Evolutionary conservation across 2,329 filamentous ascomycete species (phyloP), one percentile per base, ranked within the genome.

Genomic region (Penicillium vulpinum): DNA sequence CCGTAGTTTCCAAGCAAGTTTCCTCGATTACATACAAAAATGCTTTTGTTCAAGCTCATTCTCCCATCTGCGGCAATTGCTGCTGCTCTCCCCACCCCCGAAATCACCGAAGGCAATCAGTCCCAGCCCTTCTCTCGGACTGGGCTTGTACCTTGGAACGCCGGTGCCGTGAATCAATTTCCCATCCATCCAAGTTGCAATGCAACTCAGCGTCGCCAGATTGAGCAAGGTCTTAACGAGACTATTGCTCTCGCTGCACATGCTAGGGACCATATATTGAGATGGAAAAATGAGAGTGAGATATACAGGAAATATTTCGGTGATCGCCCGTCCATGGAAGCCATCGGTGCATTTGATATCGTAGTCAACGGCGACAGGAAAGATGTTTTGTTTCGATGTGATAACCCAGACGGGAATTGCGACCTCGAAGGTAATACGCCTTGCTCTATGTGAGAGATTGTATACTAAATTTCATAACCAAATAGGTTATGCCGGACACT

Each of bases 291-390:
- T 71, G 75, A 78, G 26, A 88, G 85, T 10, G 76, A 80, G 21
- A 80, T 88, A 57, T 86, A 85, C 67, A 76, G 77, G 51, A 88
- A 86, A 74, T 90, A 89, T 75, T 90, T 90, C 67, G 85, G 87
- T 44, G 79, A 83, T 51, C 77, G 77, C 1, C 77, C 84, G 4
- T 84, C 85, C 2, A 80, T 81, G 22, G 79, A 81, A 59, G 80
- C 83, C 4, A 77, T 86, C 40, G 88, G 87, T 5, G 86, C 84
- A 78, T 87, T 81, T 62, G 83, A 87, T 51, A 81, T 83, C 56
- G 76, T 90, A 31, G 76, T 83, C 63, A 78, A 79, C 41, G 85
- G 80, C 1, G 81, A 88, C 71, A 84, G 83, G 66, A 75, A 75
- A 0, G 79, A 76, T 26, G 77, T 87, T 44, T 67, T 85, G 18